Base-by-base conservation (phyloP, 2,329 filamentous ascomycete genomes). In the Arthrobotrys sphaeroides region DNA sequence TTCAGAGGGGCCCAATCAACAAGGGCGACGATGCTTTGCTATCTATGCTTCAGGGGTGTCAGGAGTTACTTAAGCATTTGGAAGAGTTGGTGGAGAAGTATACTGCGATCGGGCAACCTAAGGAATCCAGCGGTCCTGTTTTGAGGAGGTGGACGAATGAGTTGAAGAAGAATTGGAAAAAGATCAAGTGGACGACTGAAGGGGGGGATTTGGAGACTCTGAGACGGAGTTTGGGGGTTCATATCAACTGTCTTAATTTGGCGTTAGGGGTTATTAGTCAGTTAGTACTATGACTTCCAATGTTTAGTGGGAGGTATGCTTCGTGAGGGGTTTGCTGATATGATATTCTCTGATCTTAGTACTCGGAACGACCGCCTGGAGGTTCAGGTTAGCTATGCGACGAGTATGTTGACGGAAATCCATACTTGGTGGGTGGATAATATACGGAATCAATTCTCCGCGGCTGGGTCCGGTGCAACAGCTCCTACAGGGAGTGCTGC, bases 121-220 rank as follows among this genome's bases (percentile, higher is more conserved):
- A 45, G 57, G 22, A 66, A 55, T 26, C 10, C 5, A 18, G 45
- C 5, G 33, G 51, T 6, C 49, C 55, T n/a, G 18, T 20, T 5
- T 57, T 61, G 36, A 40, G 65, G 2, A 76, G 53, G 24, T 81
- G 80, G 80, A 77, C 75, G 28, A 64, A 69, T 18, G 77, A 73
- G 1, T 42, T 81, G 5, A 22, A 77, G 12, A 80, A 57, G 45
- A 81, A 81, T 42, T 81, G 80, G 79, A 80, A 77, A 61, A 81
- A 80, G 55, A 67, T 81, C 18, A 77, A 76, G 22, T 81, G 80
- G 80, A 81, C 80, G 2, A 81, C 78, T 1, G 80, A 81, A 47
- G 78, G 77, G 5, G 80, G 80, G 6, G 79, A 81, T 38, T 51
- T 81, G 0, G 77, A 72, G 4, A 60, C 78, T 0, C 66, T 81